Conservation (phyloP, 2,329 filamentous ascomycete genomes). For the Sarocladiaceae sp. region DNA sequence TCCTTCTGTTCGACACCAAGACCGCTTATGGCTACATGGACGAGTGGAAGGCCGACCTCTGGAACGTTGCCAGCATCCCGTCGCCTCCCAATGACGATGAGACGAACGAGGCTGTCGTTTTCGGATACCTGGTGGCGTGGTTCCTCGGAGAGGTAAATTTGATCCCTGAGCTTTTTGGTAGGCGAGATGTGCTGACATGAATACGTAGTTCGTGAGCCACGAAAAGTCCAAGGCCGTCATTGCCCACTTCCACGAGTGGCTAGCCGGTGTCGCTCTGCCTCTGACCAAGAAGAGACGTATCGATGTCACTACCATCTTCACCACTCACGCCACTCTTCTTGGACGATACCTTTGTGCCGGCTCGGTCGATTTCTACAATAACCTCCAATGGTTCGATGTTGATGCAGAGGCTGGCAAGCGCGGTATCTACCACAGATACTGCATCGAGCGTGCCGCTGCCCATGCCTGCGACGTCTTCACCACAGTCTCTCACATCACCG, state of each 20-base stretch:
- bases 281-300: constrained; percentile 91
- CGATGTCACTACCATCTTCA: constrained; percentile 97
- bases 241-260: constrained; percentile 98
- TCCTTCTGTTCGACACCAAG: constrained; percentile 91
- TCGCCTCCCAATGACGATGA: constrained; percentile 87
- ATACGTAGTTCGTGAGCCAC: constrained; percentile 77
- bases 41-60: constrained; percentile 96
- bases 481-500: constrained; percentile 97
- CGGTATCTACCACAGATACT: constrained; percentile 97
- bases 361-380: constrained; percentile 99
- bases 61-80: constrained; percentile 91
- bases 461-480: constrained; percentile 96
- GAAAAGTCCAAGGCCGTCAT: constrained; percentile 91
- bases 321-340: constrained; percentile 91
- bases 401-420: constrained; percentile 96
- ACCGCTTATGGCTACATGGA: constrained; percentile 87
- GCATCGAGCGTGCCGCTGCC: constrained; percentile 90
- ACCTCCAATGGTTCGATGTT: constrained; percentile 93
- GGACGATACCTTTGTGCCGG: constrained; percentile 95
- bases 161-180: neutral
- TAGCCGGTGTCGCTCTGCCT: constrained; percentile 88
- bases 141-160: constrained; percentile 84
- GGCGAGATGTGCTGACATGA: constrained; percentile 12
- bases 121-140: constrained; percentile 96
- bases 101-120: constrained; percentile 96